Evolutionary conservation across 2,329 filamentous ascomycete species (phyloP), one percentile per base, ranked within the genome.

Genomic region (Neonectria faginata): DNA sequence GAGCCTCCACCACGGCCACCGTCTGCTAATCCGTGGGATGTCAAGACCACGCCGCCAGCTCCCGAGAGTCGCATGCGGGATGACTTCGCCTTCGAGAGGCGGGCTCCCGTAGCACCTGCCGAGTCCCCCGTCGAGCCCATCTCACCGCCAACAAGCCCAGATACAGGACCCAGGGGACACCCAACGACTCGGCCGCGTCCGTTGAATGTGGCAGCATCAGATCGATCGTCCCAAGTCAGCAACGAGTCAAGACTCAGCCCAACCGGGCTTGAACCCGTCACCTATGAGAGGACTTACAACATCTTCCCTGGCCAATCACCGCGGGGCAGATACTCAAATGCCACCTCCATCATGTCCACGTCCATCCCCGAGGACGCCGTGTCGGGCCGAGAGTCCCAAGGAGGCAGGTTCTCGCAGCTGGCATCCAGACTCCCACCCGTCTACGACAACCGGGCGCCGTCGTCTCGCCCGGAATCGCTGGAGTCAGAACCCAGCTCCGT

Each of bases 21-120:
- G 10, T 81, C 79, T 7, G 64, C 75, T 11, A 80, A 83, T 57
- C 82, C 82, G 7, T 84, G 82, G 82, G 79, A 83, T 62, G 69
- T 79, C 39, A 73, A 75, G 22, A 62, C 64, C 31, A 65, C 69
- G 18, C 71, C 71, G 18, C 58, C 56, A 16, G 62, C 56, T n/a
- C 64, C 64, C 5, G 72, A 75, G 33, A 67, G 57, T 3, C 67
- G 67, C 2, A 65, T 66, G 33, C 48, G 67, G 18, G 71, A 69
- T 9, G 69, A 74, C 36, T 69, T 71, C 10, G 64, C 71, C 16
- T 69, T 72, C 14, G 67, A 74, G 48, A 70, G 75, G 27, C 65
- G 74, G 22, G 68, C 70, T 36, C 70, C 72, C 8, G 72, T 74
- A 14, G 67, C 64, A 20, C 65, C 68, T 0, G 33, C 69, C 5